phyloP scores from a whole-genome alignment of 495 filamentous ascomycete species.

The Cercophora newfieldiana region DNA sequence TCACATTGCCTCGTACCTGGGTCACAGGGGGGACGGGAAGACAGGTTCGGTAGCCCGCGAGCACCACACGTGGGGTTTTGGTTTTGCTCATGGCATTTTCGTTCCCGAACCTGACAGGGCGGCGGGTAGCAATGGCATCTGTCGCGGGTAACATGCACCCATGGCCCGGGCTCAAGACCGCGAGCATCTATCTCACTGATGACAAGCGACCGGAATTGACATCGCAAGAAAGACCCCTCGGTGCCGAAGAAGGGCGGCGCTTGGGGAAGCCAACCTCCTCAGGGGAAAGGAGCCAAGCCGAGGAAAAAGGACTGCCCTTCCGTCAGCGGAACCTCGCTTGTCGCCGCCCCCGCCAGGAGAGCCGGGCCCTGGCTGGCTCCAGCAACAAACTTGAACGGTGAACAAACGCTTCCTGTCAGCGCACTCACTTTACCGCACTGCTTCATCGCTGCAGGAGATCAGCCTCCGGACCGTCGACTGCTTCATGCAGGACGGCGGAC shows the following conservation, averaged over 20 bases:
- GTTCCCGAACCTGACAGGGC: neutral
- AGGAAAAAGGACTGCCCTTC: neutral
- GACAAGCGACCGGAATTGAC: too few relatives aligned
- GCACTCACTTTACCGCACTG: neutral
- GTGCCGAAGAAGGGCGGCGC: neutral
- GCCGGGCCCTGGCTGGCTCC: neutral
- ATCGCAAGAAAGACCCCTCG: neutral
- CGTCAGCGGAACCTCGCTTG: neutral
- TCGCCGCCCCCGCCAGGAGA: neutral
- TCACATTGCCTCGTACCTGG: neutral
- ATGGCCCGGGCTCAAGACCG: too few relatives aligned
- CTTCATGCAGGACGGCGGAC: neutral
- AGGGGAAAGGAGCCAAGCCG: neutral
- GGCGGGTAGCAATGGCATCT: too few relatives aligned
- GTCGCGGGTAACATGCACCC: neutral
- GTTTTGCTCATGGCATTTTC: neutral
- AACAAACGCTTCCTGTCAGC: neutral
- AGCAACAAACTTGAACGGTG: neutral
- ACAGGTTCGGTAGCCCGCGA: neutral
- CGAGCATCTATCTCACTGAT: too few relatives aligned
- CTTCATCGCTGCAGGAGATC: constrained; percentile 1
- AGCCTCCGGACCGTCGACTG: neutral
- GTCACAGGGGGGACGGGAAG: neutral
- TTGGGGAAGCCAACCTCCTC: neutral
- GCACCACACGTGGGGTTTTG: neutral